Conservation (phyloP, 169 alveolate genomes). For the Plasmodium fragile region DNA sequence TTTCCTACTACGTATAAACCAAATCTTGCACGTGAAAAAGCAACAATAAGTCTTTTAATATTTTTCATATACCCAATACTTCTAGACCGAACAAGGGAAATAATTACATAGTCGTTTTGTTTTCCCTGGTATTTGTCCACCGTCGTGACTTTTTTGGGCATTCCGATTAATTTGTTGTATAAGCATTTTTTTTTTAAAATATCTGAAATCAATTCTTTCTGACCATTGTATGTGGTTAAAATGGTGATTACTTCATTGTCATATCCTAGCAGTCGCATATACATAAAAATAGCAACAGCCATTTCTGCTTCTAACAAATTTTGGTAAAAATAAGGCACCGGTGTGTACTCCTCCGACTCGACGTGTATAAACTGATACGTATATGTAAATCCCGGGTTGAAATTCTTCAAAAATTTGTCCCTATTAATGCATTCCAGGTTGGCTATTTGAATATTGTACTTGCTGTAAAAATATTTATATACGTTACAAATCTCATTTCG, state of each 20-base stretch:
- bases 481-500: slow-evolving; percentile 91
- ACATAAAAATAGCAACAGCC: slow-evolving; percentile 93
- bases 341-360: slow-evolving; percentile 90
- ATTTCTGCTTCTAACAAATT: slow-evolving; percentile 95
- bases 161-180: slow-evolving; percentile 87
- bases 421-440: slow-evolving; percentile 52
- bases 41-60: slow-evolving; percentile 94
- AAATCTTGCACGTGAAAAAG: slow-evolving; percentile 94
- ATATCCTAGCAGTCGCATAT: slow-evolving; percentile 93
- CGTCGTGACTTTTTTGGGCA: slow-evolving; percentile 87
- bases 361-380: slow-evolving; percentile 91
- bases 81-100: slow-evolving; percentile 92
- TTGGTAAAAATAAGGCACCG: slow-evolving; percentile 92
- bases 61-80: slow-evolving; percentile 93
- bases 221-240: slow-evolving; percentile 95
- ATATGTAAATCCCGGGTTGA: slow-evolving; percentile 81
- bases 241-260: slow-evolving; percentile 88
- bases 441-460: slow-evolving; percentile 58
- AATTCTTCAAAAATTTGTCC: slow-evolving; percentile 36
- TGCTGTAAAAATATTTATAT: slow-evolving; percentile 90
- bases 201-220: slow-evolving; percentile 91
- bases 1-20: slow-evolving; percentile 92
- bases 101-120: slow-evolving; percentile 91
- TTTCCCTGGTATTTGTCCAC: slow-evolving; percentile 94
- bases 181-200: slow-evolving; percentile 86